Evolutionary conservation across 805 yeast species (phyloP).

Genomic region (Hanseniaspora taiwanica): DNA sequence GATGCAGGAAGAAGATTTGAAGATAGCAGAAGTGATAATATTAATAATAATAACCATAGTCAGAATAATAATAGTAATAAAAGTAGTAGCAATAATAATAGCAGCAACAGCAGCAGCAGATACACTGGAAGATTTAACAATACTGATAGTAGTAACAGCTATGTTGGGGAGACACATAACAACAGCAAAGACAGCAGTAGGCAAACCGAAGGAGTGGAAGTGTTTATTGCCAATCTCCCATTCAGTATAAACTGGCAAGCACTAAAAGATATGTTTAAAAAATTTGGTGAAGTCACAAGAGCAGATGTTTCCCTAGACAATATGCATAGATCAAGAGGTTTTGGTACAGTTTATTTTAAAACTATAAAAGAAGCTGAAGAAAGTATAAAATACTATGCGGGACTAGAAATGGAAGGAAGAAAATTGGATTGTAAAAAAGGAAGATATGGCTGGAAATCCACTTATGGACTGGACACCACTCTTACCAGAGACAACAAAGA

Average conservation of each 20-base stretch:
- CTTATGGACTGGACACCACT: neutral
- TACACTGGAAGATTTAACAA: conserved; percentile 6
- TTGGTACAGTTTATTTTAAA: conserved; percentile 66
- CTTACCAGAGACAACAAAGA: neutral
- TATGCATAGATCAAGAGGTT: conserved; percentile 72
- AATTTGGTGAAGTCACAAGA: conserved; percentile 62
- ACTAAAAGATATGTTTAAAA: conserved; percentile 70
- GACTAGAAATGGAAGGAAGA: conserved; percentile 64
- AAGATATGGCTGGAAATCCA: conserved; percentile 17
- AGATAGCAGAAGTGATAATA: conserved; percentile 2
- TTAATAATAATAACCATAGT: conserved; percentile 1
- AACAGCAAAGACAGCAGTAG: neutral
- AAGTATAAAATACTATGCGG: conserved; percentile 61
- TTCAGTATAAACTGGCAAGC: conserved; percentile 74
- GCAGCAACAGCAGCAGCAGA: conserved; percentile 8
- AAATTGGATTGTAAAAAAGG: conserved; percentile 71
- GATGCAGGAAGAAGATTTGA: conserved; percentile 10
- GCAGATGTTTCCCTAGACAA: conserved; percentile 63
- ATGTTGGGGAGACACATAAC: neutral
- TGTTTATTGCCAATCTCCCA: conserved; percentile 75
- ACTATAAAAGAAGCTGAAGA: conserved; percentile 52
- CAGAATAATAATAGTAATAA: neutral
- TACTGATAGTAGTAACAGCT: conserved; percentile 3
- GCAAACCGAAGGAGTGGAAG: conserved; percentile 28
- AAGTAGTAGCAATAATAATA: conserved; percentile 9